These are phyloP conservation scores for Aspergillus haitiensis DNA, from an alignment of 495 filamentous ascomycete species.

Conservation along the genomic window DNA sequence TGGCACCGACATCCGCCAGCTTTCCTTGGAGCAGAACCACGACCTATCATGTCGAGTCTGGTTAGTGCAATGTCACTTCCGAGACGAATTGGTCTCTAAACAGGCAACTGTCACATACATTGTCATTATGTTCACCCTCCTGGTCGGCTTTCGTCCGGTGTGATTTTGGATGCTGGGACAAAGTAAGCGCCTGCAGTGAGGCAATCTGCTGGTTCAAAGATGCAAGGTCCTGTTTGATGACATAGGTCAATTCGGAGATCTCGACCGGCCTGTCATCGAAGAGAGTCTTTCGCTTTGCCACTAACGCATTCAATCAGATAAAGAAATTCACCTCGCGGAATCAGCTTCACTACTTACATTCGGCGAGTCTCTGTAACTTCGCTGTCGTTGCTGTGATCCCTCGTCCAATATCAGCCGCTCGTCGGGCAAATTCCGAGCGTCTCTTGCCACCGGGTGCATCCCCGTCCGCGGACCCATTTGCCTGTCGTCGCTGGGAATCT, in stretches of 20 bases:
- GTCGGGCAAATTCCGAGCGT: conserved; percentile 83
- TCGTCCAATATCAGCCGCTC: conserved; percentile 84
- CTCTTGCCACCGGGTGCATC: conserved; percentile 41
- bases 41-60: conserved; percentile 43
- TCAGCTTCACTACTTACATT: conserved; percentile 55
- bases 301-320: conserved; percentile 35
- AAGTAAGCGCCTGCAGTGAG: conserved; percentile 68
- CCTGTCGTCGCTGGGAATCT: conserved; percentile 66
- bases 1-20: conserved; percentile 86
- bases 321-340: neutral
- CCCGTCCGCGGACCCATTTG: conserved; percentile 61
- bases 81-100: neutral
- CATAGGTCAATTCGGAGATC: conserved; percentile 91
- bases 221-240: conserved; percentile 96
- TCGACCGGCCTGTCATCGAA: conserved; percentile 97
- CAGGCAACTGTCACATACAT: conserved; percentile 50
- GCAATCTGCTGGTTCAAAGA: conserved; percentile 86
- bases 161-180: conserved; percentile 68
- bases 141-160: conserved; percentile 61
- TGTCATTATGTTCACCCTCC: conserved; percentile 96
- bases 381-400: conserved; percentile 90
- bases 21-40: conserved; percentile 91
- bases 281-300: conserved; percentile 93
- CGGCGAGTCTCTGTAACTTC: conserved; percentile 88
- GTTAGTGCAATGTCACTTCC: conserved; percentile 22